phyloP scores from a whole-genome alignment of 306 rosid genomes.

The Dryas alaskensis region DNA sequence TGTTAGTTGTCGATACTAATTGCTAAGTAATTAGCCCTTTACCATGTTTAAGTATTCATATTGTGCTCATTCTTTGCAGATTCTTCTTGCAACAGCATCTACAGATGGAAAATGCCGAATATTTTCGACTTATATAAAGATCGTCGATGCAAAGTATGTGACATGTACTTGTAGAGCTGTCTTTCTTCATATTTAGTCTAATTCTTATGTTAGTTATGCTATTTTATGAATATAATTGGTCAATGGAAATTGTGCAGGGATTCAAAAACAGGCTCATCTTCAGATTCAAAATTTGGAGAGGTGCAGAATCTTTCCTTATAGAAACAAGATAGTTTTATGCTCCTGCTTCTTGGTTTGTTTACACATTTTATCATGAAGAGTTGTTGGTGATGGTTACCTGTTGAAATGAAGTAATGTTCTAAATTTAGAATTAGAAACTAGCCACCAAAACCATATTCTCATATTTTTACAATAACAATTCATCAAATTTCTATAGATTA shows the following conservation, averaged over 20 bases:
- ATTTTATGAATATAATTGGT: conserved; percentile 27
- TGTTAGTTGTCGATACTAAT: not conserved
- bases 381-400: not conserved
- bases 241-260: conserved; percentile 68
- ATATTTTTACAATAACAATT: no score
- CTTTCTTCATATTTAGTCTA: not conserved
- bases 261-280: conserved; percentile 54
- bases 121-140: conserved; percentile 87
- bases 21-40: not conserved
- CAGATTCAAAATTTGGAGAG: conserved; percentile 96
- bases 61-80: conserved; percentile 44
- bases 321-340: not conserved
- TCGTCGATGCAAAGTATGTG: conserved; percentile 85
- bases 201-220: conserved; percentile 11
- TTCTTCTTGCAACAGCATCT: conserved; percentile 90
- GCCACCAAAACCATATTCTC: not conserved
- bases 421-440: not conserved
- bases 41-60: conserved; percentile 13
- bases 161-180: conserved; percentile 16
- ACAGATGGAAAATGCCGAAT: conserved; percentile 95
- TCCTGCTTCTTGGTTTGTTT: not conserved
- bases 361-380: not conserved
- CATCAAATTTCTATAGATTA: no score
- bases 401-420: not conserved
- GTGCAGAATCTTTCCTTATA: conserved; percentile 40